Evolutionary conservation across 148 eudicot species (phyloP), one percentile per base, ranked within the genome.

Genomic region (Chenopodium suecicum): DNA sequence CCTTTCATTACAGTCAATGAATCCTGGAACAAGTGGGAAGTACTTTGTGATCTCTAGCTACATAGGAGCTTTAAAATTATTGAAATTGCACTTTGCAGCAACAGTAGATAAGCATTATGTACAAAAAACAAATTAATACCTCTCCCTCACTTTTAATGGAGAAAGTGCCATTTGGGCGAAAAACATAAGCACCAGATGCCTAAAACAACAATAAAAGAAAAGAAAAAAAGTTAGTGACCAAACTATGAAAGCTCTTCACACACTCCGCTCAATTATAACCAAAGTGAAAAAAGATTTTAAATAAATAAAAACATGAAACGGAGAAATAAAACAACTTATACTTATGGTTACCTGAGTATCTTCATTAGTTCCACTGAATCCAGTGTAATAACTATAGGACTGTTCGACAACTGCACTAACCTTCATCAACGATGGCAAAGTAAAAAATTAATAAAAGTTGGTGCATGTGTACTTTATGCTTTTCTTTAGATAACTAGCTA

Each of bases 161-260:
- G 47, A 79, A 78, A 41, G 92, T 80, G 63, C 93, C 91, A 87
- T 96, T 94, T 78, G 99, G 97, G 67, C 99, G 98, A 79, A 96
- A 96, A 77, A 94, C 48, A 67, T 96, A 96, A 50, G 99, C 99
- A 73, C 99, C 98, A 76, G 97, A 91, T 37, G 98, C 93, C 99
- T 96, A 80, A 63, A 47, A 23, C 25, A 48, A 41, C 44, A 41
- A 41, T 41, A 74, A 11, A 13, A 1, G 29, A 12, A 48, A 47
- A 47, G 7, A 46, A 47, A 74, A 31, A 25, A 2, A 48, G 3
- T 74, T 13, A 70, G 75, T 32, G 64, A 72, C 22, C 68, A 68
- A 82, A 32, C 71, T 25, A 64, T 73, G 50, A 27, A 50, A 79
- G 62, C 70, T 22, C 22, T 31, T 16, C 19, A 9, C 23, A 46